Conservation (phyloP, 371 early-diverging fungal species). For the Mortierella sp. region DNA sequence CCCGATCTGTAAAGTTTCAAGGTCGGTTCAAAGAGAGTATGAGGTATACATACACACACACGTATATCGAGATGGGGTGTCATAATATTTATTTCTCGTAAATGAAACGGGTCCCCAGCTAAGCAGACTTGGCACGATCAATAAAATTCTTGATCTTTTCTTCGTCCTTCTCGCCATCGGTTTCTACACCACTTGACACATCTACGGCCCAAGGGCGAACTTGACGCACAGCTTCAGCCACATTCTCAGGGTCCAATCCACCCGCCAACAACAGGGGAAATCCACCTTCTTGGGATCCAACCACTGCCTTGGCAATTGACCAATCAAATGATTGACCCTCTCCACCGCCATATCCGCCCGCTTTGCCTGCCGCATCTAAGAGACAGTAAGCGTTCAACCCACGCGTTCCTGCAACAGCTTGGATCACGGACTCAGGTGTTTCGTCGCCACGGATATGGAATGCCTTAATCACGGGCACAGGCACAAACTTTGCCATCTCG, state of each 20-base stretch:
- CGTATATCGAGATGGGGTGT: too few relatives aligned
- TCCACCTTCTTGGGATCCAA: constrained; percentile 52
- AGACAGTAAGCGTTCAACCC: constrained; percentile 76
- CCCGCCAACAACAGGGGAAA: constrained; percentile 91
- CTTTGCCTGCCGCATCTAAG: constrained; percentile 78
- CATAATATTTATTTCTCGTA: too few relatives aligned
- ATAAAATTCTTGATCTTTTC: constrained; percentile 78
- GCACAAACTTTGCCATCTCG: constrained; percentile 73
- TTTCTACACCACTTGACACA: constrained; percentile 93
- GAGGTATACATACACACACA: not conserved
- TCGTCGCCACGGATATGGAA: constrained; percentile 80
- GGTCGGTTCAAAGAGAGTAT: not conserved
- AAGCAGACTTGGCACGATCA: constrained; percentile 62
- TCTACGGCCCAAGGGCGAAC: constrained; percentile 92
- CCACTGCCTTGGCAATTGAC: constrained; percentile 77
- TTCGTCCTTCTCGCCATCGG: constrained; percentile 77
- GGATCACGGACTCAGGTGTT: constrained; percentile 57
- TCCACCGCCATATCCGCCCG: constrained; percentile 78
- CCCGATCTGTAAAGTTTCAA: not conserved
- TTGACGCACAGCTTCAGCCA: constrained; percentile 73
- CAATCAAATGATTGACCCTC: constrained; percentile 83
- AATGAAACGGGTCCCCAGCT: not conserved
- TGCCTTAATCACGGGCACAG: constrained; percentile 90
- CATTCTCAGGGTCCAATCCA: constrained; percentile 90
- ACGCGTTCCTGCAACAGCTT: constrained; percentile 59